Percentiles rank a stretch among this genome's conserved stretches.
These are phyloP conservation scores for Erodium maritimum DNA, from an alignment of 345 rosid species.

Conservation along the genomic window DNA sequence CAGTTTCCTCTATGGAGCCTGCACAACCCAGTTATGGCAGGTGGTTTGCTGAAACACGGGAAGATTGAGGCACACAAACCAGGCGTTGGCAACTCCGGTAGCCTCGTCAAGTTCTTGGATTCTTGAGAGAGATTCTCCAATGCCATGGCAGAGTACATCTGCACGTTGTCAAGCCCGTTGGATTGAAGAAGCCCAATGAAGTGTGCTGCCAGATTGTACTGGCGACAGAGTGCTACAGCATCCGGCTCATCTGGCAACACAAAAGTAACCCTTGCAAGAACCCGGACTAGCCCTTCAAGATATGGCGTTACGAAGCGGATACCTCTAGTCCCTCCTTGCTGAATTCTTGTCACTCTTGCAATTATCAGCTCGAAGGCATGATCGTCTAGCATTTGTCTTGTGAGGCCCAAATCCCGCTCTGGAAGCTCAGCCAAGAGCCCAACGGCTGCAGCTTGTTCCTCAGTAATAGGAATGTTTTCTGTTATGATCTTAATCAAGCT, in stretches of 20 bases:
- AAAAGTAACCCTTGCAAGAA: conserved; percentile 71
- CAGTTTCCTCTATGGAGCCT: conserved; percentile 73
- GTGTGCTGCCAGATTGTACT: conserved; percentile 44
- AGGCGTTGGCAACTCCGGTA: conserved; percentile 64
- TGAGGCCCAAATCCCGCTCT: conserved; percentile 75
- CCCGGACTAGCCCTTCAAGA: conserved; percentile 66
- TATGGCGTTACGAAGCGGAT: conserved; percentile 63
- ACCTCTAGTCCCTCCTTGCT: conserved; percentile 62
- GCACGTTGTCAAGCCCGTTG: conserved; percentile 64
- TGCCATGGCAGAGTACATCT: conserved; percentile 72
- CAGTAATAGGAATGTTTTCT: conserved; percentile 58
- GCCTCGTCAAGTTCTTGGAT: conserved; percentile 56
- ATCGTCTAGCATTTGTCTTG: conserved; percentile 74
- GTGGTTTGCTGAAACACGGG: conserved; percentile 60
- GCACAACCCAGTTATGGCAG: conserved; percentile 58
- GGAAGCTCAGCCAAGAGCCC: conserved; percentile 96
- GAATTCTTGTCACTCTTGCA: conserved; percentile 43
- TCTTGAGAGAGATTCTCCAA: conserved; percentile 83
- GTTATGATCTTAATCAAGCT: conserved; percentile 53
- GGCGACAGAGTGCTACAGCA: conserved; percentile 55
- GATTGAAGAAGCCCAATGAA: conserved; percentile 69
- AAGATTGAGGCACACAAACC: conserved; percentile 45
- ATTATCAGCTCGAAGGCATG: conserved; percentile 55
- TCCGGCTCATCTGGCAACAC: conserved; percentile 54
- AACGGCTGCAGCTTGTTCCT: conserved; percentile 87